Evolutionary conservation across 345 rosid species (phyloP).

Genomic region (Rhodomyrtus tomentosa): DNA sequence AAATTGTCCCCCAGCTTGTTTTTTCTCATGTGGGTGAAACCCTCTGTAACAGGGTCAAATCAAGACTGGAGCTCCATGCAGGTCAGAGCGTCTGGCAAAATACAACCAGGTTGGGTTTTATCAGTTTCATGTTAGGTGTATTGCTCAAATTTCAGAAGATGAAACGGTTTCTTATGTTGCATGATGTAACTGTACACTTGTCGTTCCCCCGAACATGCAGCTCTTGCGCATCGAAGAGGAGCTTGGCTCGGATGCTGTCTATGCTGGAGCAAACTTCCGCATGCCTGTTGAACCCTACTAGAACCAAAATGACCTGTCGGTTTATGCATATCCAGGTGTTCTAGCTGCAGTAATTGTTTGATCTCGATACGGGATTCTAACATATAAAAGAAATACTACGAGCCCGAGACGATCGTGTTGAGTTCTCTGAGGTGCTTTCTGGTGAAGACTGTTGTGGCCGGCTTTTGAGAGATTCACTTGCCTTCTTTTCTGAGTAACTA

Average conservation of each 20-base stretch:
- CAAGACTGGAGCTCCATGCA: constrained; percentile 65
- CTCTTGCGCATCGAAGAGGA: constrained; percentile 86
- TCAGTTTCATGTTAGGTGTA: no score
- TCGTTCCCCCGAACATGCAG: constrained; percentile 7
- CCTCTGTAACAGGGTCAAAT: constrained; percentile 40
- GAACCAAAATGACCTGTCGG: background rate
- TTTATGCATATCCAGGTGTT: background rate
- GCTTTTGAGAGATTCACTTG: background rate
- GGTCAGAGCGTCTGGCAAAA: constrained; percentile 66
- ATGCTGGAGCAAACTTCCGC: constrained; percentile 82
- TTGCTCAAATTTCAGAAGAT: background rate
- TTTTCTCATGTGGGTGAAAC: background rate
- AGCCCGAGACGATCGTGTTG: no score
- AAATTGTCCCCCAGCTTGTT: background rate
- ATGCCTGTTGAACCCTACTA: constrained; percentile 80
- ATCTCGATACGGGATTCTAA: background rate
- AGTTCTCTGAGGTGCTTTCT: background rate
- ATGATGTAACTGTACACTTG: background rate
- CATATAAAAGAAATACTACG: background rate
- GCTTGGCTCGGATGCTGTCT: constrained; percentile 70
- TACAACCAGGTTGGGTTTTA: constrained; percentile 46
- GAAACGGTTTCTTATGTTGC: background rate
- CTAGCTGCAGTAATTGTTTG: background rate
- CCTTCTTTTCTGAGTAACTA: background rate
- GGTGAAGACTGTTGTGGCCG: background rate